These are phyloP conservation scores for Penicillium turbatum DNA, from an alignment of 495 filamentous ascomycete species.

Conservation along the genomic window DNA sequence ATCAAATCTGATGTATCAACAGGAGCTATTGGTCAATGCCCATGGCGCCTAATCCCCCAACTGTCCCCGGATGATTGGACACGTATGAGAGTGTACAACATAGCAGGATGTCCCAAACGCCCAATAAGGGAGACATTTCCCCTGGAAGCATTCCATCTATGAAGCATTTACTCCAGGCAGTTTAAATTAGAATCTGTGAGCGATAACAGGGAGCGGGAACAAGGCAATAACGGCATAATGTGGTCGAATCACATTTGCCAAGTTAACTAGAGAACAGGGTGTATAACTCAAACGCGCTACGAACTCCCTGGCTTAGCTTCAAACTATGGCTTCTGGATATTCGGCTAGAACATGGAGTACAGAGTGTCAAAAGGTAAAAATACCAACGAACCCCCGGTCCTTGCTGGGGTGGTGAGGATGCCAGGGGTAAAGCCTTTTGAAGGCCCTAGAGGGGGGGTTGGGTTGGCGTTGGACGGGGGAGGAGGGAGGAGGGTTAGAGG, in stretches of 20 bases:
- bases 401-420: neutral
- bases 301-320: conserved; percentile 18
- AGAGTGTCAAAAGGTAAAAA: neutral
- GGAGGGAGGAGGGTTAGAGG: neutral
- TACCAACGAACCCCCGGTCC: neutral
- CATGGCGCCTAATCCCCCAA: conserved; percentile 23
- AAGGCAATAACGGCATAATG: neutral
- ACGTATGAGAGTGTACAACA: neutral
- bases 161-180: neutral
- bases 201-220: neutral
- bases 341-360: neutral
- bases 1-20: conserved; percentile 32
- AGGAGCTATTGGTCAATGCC: conserved; percentile 28
- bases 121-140: neutral
- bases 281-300: conserved; percentile 31
- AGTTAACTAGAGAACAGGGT: conserved; percentile 17
- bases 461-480: neutral
- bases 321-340: conserved; percentile 6
- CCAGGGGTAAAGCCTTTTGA: neutral
- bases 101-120: neutral
- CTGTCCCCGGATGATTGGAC: neutral
- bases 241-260: conserved; percentile 7
- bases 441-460: neutral
- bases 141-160: neutral
- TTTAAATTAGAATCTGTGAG: neutral